phyloP scores from a whole-genome alignment of 2,329 filamentous ascomycete species.

The Neurospora crassa region DNA sequence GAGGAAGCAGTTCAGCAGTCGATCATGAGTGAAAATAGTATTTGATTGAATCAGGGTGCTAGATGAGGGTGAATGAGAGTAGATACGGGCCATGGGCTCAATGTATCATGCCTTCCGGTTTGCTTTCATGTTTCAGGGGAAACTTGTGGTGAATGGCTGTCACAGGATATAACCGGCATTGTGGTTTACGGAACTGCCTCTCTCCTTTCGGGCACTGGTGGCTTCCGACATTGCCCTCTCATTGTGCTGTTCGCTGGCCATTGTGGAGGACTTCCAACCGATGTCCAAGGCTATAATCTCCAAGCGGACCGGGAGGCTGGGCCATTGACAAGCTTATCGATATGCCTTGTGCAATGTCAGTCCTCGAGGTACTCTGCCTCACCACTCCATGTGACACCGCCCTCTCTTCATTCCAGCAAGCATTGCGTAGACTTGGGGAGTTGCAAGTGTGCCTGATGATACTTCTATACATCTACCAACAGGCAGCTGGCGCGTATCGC shows the following conservation, averaged over 20 bases:
- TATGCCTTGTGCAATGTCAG: not conserved
- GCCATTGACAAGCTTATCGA: not conserved
- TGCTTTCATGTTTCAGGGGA: not conserved
- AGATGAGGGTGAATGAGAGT: not conserved
- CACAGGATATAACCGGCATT: not conserved
- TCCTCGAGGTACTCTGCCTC: not conserved
- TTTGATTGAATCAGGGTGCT: not conserved
- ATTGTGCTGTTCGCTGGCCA: not conserved
- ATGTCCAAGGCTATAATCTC: not conserved
- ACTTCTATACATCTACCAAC: not conserved
- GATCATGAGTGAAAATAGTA: not conserved
- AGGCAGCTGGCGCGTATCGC: not conserved
- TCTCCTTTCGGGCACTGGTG: not conserved
- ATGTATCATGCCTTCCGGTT: not conserved
- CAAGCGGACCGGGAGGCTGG: not conserved
- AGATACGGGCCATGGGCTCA: not conserved
- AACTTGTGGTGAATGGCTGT: not conserved
- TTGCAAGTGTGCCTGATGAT: not conserved
- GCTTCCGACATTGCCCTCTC: not conserved
- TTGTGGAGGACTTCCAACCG: not conserved
- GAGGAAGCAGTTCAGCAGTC: conserved; percentile 24
- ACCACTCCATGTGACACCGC: not conserved
- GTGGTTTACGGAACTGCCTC: not conserved
- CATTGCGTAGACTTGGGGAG: not conserved
- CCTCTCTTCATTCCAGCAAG: not conserved